These are phyloP conservation scores for Paxillus rubicundulus DNA, from an alignment of 768 basidiomycete genomes.

Conservation along the genomic window DNA sequence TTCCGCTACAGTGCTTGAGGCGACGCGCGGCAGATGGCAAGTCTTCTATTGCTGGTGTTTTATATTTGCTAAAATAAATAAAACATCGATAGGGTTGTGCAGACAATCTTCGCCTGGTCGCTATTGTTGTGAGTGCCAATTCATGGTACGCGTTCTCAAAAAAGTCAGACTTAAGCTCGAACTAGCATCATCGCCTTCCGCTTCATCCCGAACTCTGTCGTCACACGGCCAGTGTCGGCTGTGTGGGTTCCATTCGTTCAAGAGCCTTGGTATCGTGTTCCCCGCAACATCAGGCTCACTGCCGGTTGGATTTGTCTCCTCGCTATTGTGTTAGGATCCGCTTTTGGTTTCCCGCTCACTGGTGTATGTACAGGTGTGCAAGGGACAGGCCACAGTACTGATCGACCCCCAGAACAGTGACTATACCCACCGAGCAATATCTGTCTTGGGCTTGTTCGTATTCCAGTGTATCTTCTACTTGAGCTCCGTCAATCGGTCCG, in stretches of 20 bases:
- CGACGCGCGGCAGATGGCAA: constrained; percentile 76
- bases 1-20: constrained; percentile 61
- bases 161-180: not conserved
- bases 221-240: constrained; percentile 68
- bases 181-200: constrained; percentile 75
- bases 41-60: constrained; percentile 10
- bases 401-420: constrained; percentile 45
- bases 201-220: constrained; percentile 70
- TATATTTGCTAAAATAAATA: not conserved
- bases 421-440: constrained; percentile 82
- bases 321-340: constrained; percentile 79
- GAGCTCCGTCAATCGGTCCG: constrained; percentile 58
- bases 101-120: constrained; percentile 80
- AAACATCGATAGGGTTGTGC: constrained; percentile 57
- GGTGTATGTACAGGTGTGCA: constrained; percentile 37
- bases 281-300: constrained; percentile 51
- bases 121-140: constrained; percentile 59
- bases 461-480: constrained; percentile 78
- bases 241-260: constrained; percentile 68
- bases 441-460: constrained; percentile 72
- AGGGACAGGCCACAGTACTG: constrained; percentile 12
- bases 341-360: constrained; percentile 73
- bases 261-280: constrained; percentile 64
- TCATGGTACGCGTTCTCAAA: not conserved
- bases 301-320: constrained; percentile 78